Base-by-base conservation (phyloP, 2,329 filamentous ascomycete genomes). In the Neurospora sp. region DNA sequence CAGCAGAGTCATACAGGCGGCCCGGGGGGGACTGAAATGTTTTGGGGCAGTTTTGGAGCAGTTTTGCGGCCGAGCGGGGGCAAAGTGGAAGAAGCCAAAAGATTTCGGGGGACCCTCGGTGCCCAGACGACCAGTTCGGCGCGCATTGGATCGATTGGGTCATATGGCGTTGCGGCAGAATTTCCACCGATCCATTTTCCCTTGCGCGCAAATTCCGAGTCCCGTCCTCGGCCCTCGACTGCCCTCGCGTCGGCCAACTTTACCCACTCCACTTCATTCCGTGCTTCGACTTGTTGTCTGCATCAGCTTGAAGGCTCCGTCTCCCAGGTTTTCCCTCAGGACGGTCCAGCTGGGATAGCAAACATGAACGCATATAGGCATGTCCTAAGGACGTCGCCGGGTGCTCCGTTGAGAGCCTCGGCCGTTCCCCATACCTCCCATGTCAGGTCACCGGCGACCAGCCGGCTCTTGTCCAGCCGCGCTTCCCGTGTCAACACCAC, bases 401-500 rank as follows among this genome's bases (percentile, higher is more conserved):
- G 68, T 17, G 71, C 73, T 67, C 70, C 73, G 7, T 72, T 73
- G 71, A 71, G 73, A 67, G 73, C 71, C 68, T 73, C 75, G 13
- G 42, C 68, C 40, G 68, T 68, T 28, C 69, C 74, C 23, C 68
- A 70, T 69, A 74, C 71, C 68, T 68, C 68, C 67, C 62, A 43
- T 46, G 70, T 66, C 71, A 43, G 66, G 17, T 68, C 74, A 33
- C 67, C 73, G 17, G 71, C 72, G 39, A 71, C 73, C 19, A 69
- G 67, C 58, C 73, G 75, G 13, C 67, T 72, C 36, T 67, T 76
- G 15, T 75, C 75, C 3, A 71, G 68, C 58, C 70, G 73, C 38
- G 68, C 73, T 43, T 74, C 74, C 36, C 70, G 43, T 67, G 78
- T 77, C 70, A 81, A 78, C 69, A 66, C 39, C 62, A 71, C 66